Base-by-base conservation (phyloP, 129 eudicot species). In the Logfia minima region DNA sequence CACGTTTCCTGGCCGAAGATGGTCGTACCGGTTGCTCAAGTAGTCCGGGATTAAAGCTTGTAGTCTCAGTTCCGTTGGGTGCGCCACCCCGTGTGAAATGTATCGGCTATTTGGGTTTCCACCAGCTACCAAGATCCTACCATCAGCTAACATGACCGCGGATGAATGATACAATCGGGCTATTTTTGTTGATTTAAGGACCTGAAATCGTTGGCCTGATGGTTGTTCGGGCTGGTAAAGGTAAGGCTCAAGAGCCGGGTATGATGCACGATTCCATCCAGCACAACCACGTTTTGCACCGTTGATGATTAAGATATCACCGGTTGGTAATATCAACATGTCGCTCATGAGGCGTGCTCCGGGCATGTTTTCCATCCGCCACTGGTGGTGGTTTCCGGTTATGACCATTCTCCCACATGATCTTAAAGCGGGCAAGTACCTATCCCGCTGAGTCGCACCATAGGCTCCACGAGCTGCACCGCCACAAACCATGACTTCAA, bases 311-410 rank as follows among this genome's bases (percentile, higher is more conserved):
- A 87, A 52, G 8, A 92, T 29, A 32, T 87, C 34, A 3, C 96
- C 97, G 10, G 89, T 89, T 4, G 97, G 96, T 62, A 92, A 84
- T 7, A 83, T 45, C 63, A 92, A 14, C 97, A 92, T 92, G 74
- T 92, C 96, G 34, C 64, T 66, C 86, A 91, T 82, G 19, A 91
- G 72, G 8, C 97, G 83, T 8, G 90, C 79, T 2, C 81, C 81
- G 0, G 96, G 96, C 97, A 92, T 92, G 55, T 62, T 77, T 45
- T 92, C 96, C 90, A 89, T 92, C 5, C 18, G 72, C 97, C 97
- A 92, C 18, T 70, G 26, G 77, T 81, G 90, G 8, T 60, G 60
- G 66, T 71, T 28, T 1, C 92, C 97, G 4, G 90, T 91, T 77
- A 88, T 87, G 29, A 70, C 84, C 88, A 91, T 86, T 52, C 97